Base-by-base conservation (phyloP, 2,329 filamentous ascomycete genomes). In the Pseudogymnoascus sp. region DNA sequence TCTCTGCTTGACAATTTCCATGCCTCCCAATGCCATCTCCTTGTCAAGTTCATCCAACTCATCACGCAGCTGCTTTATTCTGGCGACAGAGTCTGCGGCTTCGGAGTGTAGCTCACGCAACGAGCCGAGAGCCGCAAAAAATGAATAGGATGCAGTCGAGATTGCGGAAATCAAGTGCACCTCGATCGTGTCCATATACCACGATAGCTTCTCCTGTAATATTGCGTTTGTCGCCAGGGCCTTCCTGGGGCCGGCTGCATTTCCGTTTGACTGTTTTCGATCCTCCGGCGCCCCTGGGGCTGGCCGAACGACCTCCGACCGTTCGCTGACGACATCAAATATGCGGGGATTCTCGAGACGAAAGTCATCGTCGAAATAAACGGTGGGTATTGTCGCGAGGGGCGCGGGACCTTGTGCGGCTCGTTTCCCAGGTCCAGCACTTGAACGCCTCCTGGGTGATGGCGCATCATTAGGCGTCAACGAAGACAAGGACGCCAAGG, bases 131-230 rank as follows among this genome's bases (percentile, higher is more conserved):
- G 95, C 95, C 0, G 92, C 93, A 71, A 99, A 99, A 75, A 99
- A 99, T 0, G 93, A 96, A 0, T 91, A 92, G 0, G 95, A 97
- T 1, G 95, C 95, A 0, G 90, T 92, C 2, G 93, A 97, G 66
- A 99, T 99, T 0, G 93, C 96, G 33, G 91, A 91, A 69, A 99
- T 97, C 7, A 99, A 80, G 73, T 99, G 95, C 62, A 99, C 91
- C 74, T 99, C 95, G 21, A 99, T 92, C 0, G 95, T 99, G 74
- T 99, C 95, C 92, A 99, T 96, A 75, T 99, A 99, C 95, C 95
- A 99, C 0, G 95, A 97, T 11, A 99, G 80, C 76, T 99, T 99
- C 76, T 99, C 95, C 74, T 99, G 95, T 37, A 99, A 76, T 64
- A 99, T 99, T 0, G 95, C 95, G 76, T 99, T 99, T 0, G 93